These are phyloP conservation scores for Candida pseudoglaebosa DNA, from an alignment of 805 yeast species.

Conservation along the genomic window DNA sequence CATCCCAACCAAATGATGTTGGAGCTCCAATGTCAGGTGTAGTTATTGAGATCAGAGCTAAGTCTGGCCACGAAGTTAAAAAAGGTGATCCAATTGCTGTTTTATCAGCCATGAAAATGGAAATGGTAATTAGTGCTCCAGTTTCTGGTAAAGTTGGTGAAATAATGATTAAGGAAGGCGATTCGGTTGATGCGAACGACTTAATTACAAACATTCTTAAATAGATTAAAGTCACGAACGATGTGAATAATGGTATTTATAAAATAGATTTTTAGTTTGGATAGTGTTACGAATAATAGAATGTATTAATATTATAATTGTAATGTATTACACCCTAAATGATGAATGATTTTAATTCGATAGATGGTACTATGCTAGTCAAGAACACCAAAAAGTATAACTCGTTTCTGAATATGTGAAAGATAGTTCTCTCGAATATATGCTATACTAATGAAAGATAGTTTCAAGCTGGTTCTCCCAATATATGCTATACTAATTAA, in stretches of 20 bases:
- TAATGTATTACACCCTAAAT: too few relatives aligned
- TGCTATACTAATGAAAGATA: too few relatives aligned
- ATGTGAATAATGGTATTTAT: not conserved
- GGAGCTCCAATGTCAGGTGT: conserved; percentile 99
- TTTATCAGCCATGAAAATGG: conserved; percentile 98
- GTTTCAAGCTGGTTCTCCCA: too few relatives aligned
- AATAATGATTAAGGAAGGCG: conserved; percentile 80
- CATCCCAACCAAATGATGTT: conserved; percentile 86
- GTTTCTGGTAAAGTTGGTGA: conserved; percentile 80
- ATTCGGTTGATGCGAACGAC: conserved; percentile 93
- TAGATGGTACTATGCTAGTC: too few relatives aligned
- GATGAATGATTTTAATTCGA: too few relatives aligned
- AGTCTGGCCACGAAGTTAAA: conserved; percentile 82
- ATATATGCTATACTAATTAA: too few relatives aligned
- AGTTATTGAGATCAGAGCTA: conserved; percentile 88
- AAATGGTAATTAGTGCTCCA: conserved; percentile 95
- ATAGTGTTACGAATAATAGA: not conserved
- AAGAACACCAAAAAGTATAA: too few relatives aligned
- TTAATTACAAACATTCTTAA: conserved; percentile 48
- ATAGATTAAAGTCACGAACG: conserved; percentile 6
- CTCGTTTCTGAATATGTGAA: too few relatives aligned
- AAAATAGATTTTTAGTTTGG: not conserved
- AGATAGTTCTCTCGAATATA: too few relatives aligned
- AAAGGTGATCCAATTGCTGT: conserved; percentile 96
- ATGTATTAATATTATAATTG: too few relatives aligned